Percentiles rank a stretch among this genome's conserved stretches.
Conservation (phyloP, 163 green algal genomes). For the Chlorella variabilis region DNA sequence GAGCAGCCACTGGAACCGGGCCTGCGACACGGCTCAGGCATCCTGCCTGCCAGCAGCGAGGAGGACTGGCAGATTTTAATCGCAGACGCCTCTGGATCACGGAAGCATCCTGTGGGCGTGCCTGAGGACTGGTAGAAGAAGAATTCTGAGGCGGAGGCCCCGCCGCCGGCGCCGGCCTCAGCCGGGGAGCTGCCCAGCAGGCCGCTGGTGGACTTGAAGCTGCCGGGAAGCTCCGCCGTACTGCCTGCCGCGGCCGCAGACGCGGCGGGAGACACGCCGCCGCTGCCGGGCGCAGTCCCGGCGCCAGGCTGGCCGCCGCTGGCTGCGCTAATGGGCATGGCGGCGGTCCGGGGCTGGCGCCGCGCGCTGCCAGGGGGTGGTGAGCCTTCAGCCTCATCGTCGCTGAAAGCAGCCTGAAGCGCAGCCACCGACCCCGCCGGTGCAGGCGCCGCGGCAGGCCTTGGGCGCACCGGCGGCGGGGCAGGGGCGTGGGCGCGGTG, state of each 20-base stretch:
- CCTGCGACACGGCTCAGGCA: too few species aligned
- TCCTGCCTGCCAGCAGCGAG: too few species aligned
- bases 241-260: background rate
- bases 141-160: constrained; percentile 47
- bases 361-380: background rate
- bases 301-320: background rate
- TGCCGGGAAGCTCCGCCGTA: constrained; percentile 22
- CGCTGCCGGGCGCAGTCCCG: background rate
- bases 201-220: background rate
- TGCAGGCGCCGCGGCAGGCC: background rate
- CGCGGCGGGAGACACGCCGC: background rate
- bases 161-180: constrained; percentile 16
- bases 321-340: background rate
- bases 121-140: constrained; percentile 74
- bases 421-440: background rate
- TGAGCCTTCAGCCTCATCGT: background rate
- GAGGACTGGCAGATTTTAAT: background rate
- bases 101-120: background rate
- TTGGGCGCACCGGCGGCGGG: too few species aligned
- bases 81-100: background rate
- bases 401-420: constrained; percentile 10
- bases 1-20: too few species aligned
- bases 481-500: background rate
- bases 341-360: background rate
- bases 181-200: constrained; percentile 43